A percentile compares a stretch with the other conserved stretches of the same genome.
Conservation (phyloP, 805 yeast species). For the Ogataea allantospora region DNA sequence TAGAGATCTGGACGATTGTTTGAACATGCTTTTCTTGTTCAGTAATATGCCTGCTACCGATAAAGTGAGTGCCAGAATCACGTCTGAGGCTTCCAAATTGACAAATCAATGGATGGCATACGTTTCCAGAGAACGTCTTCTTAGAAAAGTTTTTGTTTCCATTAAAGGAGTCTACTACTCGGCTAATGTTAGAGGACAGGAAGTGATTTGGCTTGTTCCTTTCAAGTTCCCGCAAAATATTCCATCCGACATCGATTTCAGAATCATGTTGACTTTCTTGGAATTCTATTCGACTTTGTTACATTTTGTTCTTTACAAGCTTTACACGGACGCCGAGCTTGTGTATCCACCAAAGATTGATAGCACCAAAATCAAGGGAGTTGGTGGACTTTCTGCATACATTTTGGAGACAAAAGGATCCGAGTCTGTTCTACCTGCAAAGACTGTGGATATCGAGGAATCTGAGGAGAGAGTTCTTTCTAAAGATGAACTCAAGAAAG, state of each 20-base stretch:
- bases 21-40: conserved; percentile 91
- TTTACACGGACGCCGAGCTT: conserved; percentile 81
- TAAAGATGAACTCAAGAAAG: conserved; percentile 43
- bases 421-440: conserved; percentile 39
- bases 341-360: conserved; percentile 91
- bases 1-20: conserved; percentile 91
- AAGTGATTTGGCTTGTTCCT: conserved; percentile 93
- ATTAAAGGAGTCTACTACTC: conserved; percentile 97
- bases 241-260: conserved; percentile 91
- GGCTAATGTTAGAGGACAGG: conserved; percentile 88
- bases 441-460: conserved; percentile 24
- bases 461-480: conserved; percentile 40
- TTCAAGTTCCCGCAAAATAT: conserved; percentile 95
- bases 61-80: conserved; percentile 71
- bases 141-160: conserved; percentile 89
- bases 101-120: conserved; percentile 96
- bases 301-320: conserved; percentile 81
- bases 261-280: conserved; percentile 94
- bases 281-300: conserved; percentile 92
- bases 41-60: conserved; percentile 94
- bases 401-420: conserved; percentile 58
- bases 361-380: conserved; percentile 67
- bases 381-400: conserved; percentile 86
- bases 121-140: conserved; percentile 76
- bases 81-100: conserved; percentile 82